Evolutionary conservation across 169 alveolate genomes (phyloP).

Genomic region (Plasmodium chabaudi): DNA sequence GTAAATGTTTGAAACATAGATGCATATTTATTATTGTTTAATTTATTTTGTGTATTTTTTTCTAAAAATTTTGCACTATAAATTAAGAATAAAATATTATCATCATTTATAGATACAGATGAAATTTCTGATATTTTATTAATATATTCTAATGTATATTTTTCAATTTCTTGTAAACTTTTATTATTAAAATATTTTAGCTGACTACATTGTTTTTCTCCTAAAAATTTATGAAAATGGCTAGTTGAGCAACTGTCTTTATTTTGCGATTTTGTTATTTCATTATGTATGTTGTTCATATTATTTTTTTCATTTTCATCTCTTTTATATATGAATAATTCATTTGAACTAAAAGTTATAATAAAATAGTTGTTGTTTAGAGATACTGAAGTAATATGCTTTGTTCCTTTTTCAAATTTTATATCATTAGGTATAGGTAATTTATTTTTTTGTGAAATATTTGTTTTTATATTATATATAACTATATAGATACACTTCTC

Average conservation of each 20-base stretch:
- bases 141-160: constrained; percentile 14
- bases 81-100: constrained; percentile 33
- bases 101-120: constrained; percentile 34
- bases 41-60: neutral
- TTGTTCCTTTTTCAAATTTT: constrained; percentile 15
- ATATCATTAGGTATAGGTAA: constrained; percentile 1
- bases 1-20: constrained; percentile 14
- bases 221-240: constrained; percentile 37
- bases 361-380: constrained; percentile 28
- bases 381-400: constrained; percentile 16
- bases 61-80: constrained; percentile 38
- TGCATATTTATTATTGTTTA: neutral
- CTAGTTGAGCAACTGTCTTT: neutral
- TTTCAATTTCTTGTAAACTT: constrained; percentile 26
- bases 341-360: constrained; percentile 38
- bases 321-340: constrained; percentile 18
- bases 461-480: constrained; percentile 16
- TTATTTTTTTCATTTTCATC: neutral
- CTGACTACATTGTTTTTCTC: constrained; percentile 7
- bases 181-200: constrained; percentile 53
- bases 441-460: neutral
- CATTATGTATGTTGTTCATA: neutral
- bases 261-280: neutral
- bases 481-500: constrained; percentile 6
- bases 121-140: constrained; percentile 11